A percentile compares a stretch with the other conserved stretches of the same genome.
phyloP scores from a whole-genome alignment of 768 basidiomycete genomes.

The Dictyophora rubrovolvata region DNA sequence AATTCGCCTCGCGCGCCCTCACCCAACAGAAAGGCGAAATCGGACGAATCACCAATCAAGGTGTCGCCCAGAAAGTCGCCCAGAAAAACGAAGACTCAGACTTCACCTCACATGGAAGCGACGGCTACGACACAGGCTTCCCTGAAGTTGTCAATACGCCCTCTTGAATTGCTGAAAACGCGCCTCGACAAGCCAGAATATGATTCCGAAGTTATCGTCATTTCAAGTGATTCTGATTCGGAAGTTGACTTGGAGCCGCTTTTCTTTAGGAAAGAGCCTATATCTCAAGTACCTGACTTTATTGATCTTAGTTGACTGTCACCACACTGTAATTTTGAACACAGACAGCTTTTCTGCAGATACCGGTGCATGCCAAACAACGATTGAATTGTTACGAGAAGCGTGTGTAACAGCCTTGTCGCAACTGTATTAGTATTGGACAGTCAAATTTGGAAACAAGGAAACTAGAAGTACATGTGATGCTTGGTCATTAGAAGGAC shows the following conservation, averaged over 20 bases:
- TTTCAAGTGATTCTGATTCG: constrained; percentile 9
- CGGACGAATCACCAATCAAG: neutral
- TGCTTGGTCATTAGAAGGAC: too few species aligned
- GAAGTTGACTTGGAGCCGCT: neutral
- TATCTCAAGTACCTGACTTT: neutral
- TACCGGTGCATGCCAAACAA: too few species aligned
- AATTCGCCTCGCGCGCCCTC: neutral
- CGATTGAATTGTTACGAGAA: too few species aligned
- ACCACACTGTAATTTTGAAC: neutral
- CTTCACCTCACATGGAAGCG: neutral
- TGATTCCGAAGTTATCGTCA: constrained; percentile 6
- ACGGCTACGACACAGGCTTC: neutral
- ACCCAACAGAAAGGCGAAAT: neutral
- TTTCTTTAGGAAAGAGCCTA: neutral
- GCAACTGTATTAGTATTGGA: too few species aligned
- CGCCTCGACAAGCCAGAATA: neutral
- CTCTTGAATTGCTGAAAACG: neutral
- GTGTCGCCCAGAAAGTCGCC: constrained; percentile 12
- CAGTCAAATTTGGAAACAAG: too few species aligned
- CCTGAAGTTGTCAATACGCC: neutral
- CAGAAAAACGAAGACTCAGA: constrained; percentile 2
- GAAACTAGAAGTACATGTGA: too few species aligned
- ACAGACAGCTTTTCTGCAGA: neutral
- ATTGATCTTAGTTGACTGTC: constrained; percentile 8
- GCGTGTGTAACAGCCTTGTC: too few species aligned